These are phyloP conservation scores for Hypoxylon sp. DNA, from an alignment of 2,329 filamentous ascomycete genomes.

Conservation along the genomic window DNA sequence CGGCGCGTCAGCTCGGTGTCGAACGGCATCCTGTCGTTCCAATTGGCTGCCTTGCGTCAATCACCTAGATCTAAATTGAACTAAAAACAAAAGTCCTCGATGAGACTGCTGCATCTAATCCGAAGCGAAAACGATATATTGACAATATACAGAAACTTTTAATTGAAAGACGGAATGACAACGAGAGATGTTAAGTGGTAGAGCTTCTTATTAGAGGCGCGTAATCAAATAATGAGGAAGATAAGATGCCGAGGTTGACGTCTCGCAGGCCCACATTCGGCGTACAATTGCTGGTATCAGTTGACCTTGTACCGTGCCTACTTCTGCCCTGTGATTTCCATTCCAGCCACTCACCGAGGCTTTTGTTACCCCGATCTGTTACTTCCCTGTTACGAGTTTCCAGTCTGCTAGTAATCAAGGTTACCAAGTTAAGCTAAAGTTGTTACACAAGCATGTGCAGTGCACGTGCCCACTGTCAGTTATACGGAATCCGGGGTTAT, in stretches of 20 bases:
- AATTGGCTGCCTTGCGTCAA: constrained; percentile 38
- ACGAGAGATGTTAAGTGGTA: background rate
- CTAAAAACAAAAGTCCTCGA: background rate
- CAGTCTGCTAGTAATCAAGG: background rate
- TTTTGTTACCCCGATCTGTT: constrained; percentile 14
- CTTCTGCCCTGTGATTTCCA: constrained; percentile 12
- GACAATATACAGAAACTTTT: constrained; percentile 1
- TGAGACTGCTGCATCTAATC: background rate
- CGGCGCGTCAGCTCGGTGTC: constrained; percentile 70
- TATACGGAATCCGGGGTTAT: constrained; percentile 41
- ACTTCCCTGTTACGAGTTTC: constrained; percentile 7
- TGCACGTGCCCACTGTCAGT: constrained; percentile 17
- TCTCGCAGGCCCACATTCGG: constrained; percentile 31
- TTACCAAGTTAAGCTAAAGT: background rate
- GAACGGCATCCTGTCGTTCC: constrained; percentile 65
- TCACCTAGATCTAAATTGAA: constrained; percentile 13
- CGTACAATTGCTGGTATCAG: constrained; percentile 22
- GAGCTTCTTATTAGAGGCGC: constrained; percentile 10
- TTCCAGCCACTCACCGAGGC: constrained; percentile 20
- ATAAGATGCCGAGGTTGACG: constrained; percentile 39
- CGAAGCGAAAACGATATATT: constrained; percentile 16
- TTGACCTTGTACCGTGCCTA: constrained; percentile 17
- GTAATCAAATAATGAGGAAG: background rate
- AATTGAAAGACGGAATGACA: constrained; percentile 8
- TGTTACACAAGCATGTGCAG: constrained; percentile 23